A percentile compares a stretch with the other conserved stretches of the same genome.
These are phyloP conservation scores for Phytophthora sp. DNA, from an alignment of 352 stramenopile genomes.

Conservation along the genomic window DNA sequence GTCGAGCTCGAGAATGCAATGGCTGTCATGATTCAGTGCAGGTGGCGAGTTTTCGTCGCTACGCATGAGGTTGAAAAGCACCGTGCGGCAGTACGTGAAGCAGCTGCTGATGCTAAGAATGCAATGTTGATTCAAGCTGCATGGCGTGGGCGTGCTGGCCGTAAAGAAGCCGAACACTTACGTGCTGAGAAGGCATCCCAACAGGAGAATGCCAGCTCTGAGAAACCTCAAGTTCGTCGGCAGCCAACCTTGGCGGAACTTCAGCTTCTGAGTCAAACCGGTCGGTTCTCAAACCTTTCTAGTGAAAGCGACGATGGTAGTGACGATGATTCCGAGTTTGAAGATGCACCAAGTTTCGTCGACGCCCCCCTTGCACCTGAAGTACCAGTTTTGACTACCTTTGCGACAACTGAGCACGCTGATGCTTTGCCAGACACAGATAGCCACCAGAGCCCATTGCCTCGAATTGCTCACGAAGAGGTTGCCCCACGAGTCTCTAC, in stretches of 20 bases:
- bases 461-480: conserved; percentile 1
- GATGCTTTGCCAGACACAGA: conserved; percentile 1
- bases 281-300: conserved; percentile 49
- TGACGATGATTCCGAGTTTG: conserved; percentile 43
- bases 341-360: conserved; percentile 31
- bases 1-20: conserved; percentile 19
- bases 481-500: conserved; percentile 7
- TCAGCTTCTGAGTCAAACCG: conserved; percentile 51
- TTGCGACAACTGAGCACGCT: not conserved
- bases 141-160: conserved; percentile 19
- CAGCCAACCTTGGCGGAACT: conserved; percentile 54
- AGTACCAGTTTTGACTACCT: not conserved
- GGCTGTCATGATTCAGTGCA: conserved; percentile 34
- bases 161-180: conserved; percentile 2
- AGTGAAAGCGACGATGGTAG: conserved; percentile 41
- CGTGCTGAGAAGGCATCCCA: conserved; percentile 1
- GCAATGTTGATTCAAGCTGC: conserved; percentile 20
- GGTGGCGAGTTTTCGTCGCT: conserved; percentile 14
- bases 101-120: conserved; percentile 10
- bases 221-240: conserved; percentile 11
- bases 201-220: not conserved
- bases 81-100: conserved; percentile 1
- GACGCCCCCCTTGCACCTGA: conserved; percentile 4
- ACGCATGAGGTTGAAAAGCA: not conserved
- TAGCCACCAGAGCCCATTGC: not conserved